Conservation (phyloP, 139 green algal genomes). For the Nannochloris sp. region DNA sequence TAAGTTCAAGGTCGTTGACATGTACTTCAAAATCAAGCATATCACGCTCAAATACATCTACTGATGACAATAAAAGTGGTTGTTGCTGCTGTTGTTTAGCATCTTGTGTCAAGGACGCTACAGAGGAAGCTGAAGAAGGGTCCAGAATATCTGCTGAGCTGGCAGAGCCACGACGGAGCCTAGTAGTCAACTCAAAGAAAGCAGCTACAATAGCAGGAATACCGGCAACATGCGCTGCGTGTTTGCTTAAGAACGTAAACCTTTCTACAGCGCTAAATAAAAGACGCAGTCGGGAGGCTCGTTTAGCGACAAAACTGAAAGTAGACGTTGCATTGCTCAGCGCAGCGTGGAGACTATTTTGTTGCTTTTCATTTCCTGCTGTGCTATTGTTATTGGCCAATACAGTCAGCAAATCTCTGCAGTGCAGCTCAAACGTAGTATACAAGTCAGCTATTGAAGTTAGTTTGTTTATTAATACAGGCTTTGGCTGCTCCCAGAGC, state of each 20-base stretch:
- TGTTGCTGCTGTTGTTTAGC: conserved; percentile 73
- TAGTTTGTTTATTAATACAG: conserved; percentile 62
- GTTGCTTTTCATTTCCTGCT: not conserved
- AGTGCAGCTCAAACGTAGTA: conserved; percentile 1
- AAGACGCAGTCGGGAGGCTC: conserved; percentile 75
- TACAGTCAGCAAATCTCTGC: conserved; percentile 1
- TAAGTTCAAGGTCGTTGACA: conserved; percentile 88
- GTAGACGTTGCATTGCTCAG: not conserved
- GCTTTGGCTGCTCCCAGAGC: conserved; percentile 75
- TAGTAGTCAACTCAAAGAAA: conserved; percentile 65
- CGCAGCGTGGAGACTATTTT: not conserved
- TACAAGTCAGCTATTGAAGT: conserved; percentile 33
- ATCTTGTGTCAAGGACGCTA: conserved; percentile 86
- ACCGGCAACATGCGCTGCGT: conserved; percentile 91
- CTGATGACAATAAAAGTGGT: conserved; percentile 18
- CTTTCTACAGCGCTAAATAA: conserved; percentile 88
- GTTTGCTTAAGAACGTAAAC: conserved; percentile 73
- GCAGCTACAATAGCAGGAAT: conserved; percentile 60
- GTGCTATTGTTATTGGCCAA: not conserved
- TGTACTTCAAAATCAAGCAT: conserved; percentile 93
- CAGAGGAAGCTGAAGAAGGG: not conserved
- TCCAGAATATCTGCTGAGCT: not conserved
- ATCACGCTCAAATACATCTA: conserved; percentile 73
- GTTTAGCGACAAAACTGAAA: conserved; percentile 85
- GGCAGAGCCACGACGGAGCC: not conserved